phyloP scores from a whole-genome alignment of 768 basidiomycete species.

The Macrolepiota albuminosa region DNA sequence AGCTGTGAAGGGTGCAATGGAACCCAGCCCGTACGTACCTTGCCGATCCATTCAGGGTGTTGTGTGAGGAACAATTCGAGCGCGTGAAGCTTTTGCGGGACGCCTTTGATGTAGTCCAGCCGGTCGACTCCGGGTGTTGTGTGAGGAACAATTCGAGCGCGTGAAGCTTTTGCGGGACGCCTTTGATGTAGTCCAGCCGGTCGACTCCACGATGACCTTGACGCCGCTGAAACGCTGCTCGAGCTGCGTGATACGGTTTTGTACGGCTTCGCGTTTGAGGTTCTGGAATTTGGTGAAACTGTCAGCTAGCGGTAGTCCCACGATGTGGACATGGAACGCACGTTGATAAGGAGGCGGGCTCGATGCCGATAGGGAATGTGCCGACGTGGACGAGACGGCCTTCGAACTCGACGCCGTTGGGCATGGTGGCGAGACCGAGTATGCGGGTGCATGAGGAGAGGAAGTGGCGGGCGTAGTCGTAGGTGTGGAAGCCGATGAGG shows the following conservation, averaged over 20 bases:
- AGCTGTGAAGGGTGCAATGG: slow-evolving; percentile 8
- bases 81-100: slow-evolving; percentile 96
- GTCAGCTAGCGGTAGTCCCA: not conserved
- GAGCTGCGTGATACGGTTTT: slow-evolving; percentile 72
- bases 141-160: slow-evolving; percentile 94
- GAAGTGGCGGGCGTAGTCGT: slow-evolving; percentile 99
- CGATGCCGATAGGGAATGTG: slow-evolving; percentile 99
- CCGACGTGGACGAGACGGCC: slow-evolving; percentile 95
- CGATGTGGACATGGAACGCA: slow-evolving; percentile 21
- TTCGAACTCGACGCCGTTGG: slow-evolving; percentile 95
- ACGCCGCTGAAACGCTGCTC: slow-evolving; percentile 90
- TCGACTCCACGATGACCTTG: slow-evolving; percentile 99
- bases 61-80: slow-evolving; percentile 95
- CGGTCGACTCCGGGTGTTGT: too few relatives aligned
- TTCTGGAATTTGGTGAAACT: slow-evolving; percentile 44
- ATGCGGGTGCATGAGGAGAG: slow-evolving; percentile 97
- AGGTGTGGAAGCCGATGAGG: slow-evolving; percentile 98
- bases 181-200: slow-evolving; percentile 99
- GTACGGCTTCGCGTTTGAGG: slow-evolving; percentile 74
- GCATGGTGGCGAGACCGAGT: slow-evolving; percentile 92
- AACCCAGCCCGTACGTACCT: slow-evolving; percentile 36
- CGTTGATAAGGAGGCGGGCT: slow-evolving; percentile 89
- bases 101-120: slow-evolving; percentile 99
- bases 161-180: slow-evolving; percentile 97
- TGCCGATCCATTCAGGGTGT: slow-evolving; percentile 99